Evolutionary conservation across 2,329 filamentous ascomycete species (phyloP).

Genomic region (Aspergillus carbonarius): DNA sequence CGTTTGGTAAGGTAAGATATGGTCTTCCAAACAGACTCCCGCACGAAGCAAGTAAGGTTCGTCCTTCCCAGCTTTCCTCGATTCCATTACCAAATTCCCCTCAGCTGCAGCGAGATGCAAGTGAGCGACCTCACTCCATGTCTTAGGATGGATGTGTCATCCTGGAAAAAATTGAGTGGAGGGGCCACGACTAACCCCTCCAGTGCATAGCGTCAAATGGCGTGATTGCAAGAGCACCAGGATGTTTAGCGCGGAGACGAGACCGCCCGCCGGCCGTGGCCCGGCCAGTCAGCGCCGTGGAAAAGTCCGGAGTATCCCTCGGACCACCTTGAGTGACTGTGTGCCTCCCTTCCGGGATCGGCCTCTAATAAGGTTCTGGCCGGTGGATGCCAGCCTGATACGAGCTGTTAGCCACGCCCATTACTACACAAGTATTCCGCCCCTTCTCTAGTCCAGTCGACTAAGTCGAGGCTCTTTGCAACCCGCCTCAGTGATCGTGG

Average conservation of each 20-base stretch:
- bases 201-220: conserved; percentile 5
- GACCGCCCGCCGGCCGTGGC: background rate
- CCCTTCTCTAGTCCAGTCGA: background rate
- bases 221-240: conserved; percentile 3
- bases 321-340: background rate
- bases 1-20: conserved; percentile 1
- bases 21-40: background rate
- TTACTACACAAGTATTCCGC: background rate
- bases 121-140: background rate
- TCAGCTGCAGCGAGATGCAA: background rate
- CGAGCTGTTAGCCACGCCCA: background rate
- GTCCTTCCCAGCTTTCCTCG: background rate
- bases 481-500: background rate
- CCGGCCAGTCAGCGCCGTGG: background rate
- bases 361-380: conserved; percentile 3
- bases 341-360: conserved; percentile 8
- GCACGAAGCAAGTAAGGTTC: background rate
- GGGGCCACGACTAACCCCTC: background rate
- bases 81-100: background rate
- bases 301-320: conserved; percentile 4
- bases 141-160: background rate
- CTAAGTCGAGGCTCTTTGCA: background rate
- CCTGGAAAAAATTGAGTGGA: background rate
- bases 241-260: background rate
- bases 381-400: background rate